Conservation (phyloP, 2,329 filamentous ascomycete genomes). For the Diaporthe velutina region DNA sequence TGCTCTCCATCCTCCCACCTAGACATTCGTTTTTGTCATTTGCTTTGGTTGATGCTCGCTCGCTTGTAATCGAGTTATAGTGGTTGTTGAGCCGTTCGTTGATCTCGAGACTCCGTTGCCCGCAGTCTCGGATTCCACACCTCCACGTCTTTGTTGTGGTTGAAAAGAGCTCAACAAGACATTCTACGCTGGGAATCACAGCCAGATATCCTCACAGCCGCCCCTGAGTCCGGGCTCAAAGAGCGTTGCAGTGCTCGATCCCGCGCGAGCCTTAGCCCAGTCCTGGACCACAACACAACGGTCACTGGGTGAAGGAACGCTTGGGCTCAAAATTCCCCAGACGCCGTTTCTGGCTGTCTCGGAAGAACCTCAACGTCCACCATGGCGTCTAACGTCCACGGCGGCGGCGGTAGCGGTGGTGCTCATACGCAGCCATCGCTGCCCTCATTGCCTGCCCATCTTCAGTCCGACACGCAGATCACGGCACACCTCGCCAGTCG, state of each 20-base stretch:
- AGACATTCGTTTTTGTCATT: constrained; percentile 45
- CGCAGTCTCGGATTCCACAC: constrained; percentile 5
- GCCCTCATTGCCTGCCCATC: constrained; percentile 86
- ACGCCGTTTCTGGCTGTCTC: constrained; percentile 45
- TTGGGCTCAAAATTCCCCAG: constrained; percentile 26
- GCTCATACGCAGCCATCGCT: constrained; percentile 88
- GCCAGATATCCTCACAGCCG: background rate
- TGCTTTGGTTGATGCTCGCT: constrained; percentile 22
- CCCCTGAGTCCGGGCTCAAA: background rate
- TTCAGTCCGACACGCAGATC: constrained; percentile 75
- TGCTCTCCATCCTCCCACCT: constrained; percentile 36
- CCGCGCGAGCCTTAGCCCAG: background rate
- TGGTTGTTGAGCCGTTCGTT: constrained; percentile 18
- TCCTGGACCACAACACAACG: constrained; percentile 17
- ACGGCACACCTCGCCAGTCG: constrained; percentile 88
- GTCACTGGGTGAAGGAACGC: constrained; percentile 15
- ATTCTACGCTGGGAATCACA: background rate
- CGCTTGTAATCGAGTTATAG: constrained; percentile 32
- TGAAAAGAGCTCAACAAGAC: constrained; percentile 5
- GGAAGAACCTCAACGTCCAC: constrained; percentile 48
- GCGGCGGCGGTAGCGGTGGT: constrained; percentile 64
- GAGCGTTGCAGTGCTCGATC: constrained; percentile 16
- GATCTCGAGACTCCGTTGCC: background rate
- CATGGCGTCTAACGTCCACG: constrained; percentile 73
- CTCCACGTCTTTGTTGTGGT: constrained; percentile 14